Conservation (phyloP, 2,329 filamentous ascomycete genomes). For the Beauveria brongniartii region DNA sequence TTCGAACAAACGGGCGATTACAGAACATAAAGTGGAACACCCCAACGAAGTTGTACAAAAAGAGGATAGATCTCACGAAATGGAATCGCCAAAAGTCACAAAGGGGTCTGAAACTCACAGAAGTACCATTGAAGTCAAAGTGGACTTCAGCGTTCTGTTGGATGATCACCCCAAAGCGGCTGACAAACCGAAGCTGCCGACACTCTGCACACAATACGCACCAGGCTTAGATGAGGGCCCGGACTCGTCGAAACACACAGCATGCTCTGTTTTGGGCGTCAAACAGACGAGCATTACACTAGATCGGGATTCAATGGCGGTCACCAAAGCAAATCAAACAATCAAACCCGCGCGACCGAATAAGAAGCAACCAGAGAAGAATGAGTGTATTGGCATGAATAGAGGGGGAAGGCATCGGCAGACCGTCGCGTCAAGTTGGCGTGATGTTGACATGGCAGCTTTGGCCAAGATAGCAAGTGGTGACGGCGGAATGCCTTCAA, state of each 20-base stretch:
- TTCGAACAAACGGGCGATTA: too few species aligned
- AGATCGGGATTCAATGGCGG: background rate
- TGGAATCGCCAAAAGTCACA: background rate
- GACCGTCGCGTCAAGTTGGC: background rate
- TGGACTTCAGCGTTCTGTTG: background rate
- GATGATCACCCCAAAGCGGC: background rate
- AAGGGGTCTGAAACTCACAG: too few species aligned
- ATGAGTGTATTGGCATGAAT: too few species aligned
- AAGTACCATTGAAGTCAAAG: too few species aligned
- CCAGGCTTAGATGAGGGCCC: background rate
- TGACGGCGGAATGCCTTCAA: background rate
- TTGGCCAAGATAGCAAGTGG: background rate
- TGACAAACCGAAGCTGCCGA: background rate
- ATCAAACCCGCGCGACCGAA: background rate
- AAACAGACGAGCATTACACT: background rate
- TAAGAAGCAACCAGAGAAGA: background rate
- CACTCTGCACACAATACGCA: background rate
- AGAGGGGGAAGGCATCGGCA: background rate
- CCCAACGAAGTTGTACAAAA: background rate
- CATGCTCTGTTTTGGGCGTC: background rate
- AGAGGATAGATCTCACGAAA: background rate
- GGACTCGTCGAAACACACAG: too few species aligned
- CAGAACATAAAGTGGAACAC: background rate
- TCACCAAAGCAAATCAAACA: background rate
- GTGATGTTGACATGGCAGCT: background rate